Evolutionary conservation across 2,329 filamentous ascomycete species (phyloP), one percentile per base, ranked within the genome.

Genomic region (Fusarium abutilonis): DNA sequence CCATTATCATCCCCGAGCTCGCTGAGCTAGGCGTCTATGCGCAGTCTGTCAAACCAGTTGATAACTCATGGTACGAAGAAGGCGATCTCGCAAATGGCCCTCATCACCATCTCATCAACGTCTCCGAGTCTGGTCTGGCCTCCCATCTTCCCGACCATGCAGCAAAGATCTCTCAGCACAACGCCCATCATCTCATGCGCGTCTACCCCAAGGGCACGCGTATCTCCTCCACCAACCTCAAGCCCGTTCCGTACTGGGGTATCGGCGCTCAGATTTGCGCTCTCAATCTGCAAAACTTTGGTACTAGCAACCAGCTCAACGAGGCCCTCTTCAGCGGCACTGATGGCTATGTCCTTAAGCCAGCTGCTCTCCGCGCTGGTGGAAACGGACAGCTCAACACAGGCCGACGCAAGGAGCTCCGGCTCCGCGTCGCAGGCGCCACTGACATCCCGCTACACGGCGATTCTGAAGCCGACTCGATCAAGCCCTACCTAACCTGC

Each of bases 241-340:
- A 81, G 49, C 87, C 86, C 0, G 80, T 87, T 0, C 80, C 82
- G 0, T 90, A 88, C 70, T 90, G 88, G 88, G 86, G 80, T 7
- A 72, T 89, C 4, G 88, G 88, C 1, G 87, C 87, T 3, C 88
- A 90, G 67, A 86, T 90, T 42, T 89, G 86, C 70, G 88, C 88
- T 4, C 78, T 90, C 48, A 90, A 90, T 74, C 88, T 87, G 84
- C 88, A 90, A 69, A 88, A 82, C 0, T 90, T 89, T 63, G 86
- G 86, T 31, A 82, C 83, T 7, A 82, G 82, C 68, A 87, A 88
- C 77, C 88, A 90, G 72, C 78, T 90, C 63, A 90, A 90, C 70
- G 86, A 89, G 67, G 88, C 87, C 0, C 77, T 90, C 1, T 90
- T 90, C 72, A 81, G 79, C 42, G 86, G 86, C 11, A 86, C 86